phyloP scores from a whole-genome alignment of 345 rosid genomes.

The Lepidium aucheri region DNA sequence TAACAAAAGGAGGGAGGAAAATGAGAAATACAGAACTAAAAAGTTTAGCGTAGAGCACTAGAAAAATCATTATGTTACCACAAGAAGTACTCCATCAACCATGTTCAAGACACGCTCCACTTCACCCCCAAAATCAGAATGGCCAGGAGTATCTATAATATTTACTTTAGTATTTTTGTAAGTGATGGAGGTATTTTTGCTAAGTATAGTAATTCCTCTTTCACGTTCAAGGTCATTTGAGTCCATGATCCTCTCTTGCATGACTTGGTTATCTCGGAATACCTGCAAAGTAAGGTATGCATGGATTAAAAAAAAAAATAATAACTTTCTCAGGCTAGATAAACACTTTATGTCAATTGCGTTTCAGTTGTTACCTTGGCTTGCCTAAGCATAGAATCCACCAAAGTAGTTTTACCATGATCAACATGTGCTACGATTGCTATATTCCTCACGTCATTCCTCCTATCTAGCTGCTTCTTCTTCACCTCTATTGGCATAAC shows the following conservation, averaged over 20 bases:
- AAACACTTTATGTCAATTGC: background rate
- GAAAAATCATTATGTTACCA: constrained; percentile 45
- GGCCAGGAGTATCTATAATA: constrained; percentile 97
- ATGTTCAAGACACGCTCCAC: constrained; percentile 97
- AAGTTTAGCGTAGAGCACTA: background rate
- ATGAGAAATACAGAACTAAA: background rate
- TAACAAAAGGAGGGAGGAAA: constrained; percentile 12
- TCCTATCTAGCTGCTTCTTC: constrained; percentile 67
- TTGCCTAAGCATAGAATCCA: constrained; percentile 94
- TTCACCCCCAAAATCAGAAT: constrained; percentile 99
- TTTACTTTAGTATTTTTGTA: constrained; percentile 83
- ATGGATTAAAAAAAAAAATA: background rate
- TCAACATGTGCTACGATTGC: constrained; percentile 98
- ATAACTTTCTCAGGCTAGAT: background rate
- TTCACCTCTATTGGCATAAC: constrained; percentile 49
- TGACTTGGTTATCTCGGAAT: constrained; percentile 84
- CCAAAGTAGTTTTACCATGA: constrained; percentile 96
- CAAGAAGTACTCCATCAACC: constrained; percentile 98
- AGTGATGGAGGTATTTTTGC: constrained; percentile 91
- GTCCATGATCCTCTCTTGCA: constrained; percentile 96
- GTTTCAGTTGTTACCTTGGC: constrained; percentile 50
- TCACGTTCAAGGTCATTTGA: constrained; percentile 94
- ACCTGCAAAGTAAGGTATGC: constrained; percentile 43
- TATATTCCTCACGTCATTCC: constrained; percentile 74
- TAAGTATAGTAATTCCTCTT: constrained; percentile 91